Percentiles rank a stretch among this genome's conserved stretches.
These are phyloP conservation scores for Ogataea zsoltii DNA, from an alignment of 805 yeast genomes.

Conservation along the genomic window DNA sequence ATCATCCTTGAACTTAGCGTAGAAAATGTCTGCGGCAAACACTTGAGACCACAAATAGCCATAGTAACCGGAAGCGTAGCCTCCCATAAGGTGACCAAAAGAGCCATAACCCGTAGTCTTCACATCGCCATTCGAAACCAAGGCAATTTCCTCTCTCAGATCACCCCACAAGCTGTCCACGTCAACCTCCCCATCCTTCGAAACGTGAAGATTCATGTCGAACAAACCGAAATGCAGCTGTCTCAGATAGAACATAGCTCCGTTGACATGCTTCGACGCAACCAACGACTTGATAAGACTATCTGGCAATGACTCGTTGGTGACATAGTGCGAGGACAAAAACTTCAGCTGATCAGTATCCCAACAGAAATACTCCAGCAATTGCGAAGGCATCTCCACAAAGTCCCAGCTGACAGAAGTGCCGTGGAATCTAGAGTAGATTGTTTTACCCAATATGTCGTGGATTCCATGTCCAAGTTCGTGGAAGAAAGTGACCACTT, in stretches of 20 bases:
- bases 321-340: constrained; percentile 64
- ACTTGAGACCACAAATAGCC: constrained; percentile 87
- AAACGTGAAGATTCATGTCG: constrained; percentile 70
- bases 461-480: constrained; percentile 91
- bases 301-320: constrained; percentile 57
- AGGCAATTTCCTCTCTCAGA: constrained; percentile 60
- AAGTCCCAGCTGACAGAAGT: constrained; percentile 81
- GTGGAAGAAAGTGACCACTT: constrained; percentile 83
- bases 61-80: constrained; percentile 84
- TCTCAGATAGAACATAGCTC: constrained; percentile 68
- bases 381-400: constrained; percentile 90
- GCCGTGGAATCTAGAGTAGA: constrained; percentile 70
- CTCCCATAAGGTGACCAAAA: constrained; percentile 81
- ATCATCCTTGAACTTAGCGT: constrained; percentile 63
- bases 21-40: constrained; percentile 81
- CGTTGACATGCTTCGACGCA: constrained; percentile 71
- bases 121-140: constrained; percentile 55
- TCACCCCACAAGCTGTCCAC: constrained; percentile 63
- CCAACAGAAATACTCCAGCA: constrained; percentile 91
- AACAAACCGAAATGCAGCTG: constrained; percentile 79
- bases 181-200: constrained; percentile 47
- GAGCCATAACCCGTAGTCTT: constrained; percentile 69
- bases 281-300: constrained; percentile 58
- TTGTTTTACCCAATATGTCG: constrained; percentile 66
- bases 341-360: constrained; percentile 55